Base-by-base conservation (phyloP, 2,329 filamentous ascomycete genomes). In the Colletotrichum lupini region DNA sequence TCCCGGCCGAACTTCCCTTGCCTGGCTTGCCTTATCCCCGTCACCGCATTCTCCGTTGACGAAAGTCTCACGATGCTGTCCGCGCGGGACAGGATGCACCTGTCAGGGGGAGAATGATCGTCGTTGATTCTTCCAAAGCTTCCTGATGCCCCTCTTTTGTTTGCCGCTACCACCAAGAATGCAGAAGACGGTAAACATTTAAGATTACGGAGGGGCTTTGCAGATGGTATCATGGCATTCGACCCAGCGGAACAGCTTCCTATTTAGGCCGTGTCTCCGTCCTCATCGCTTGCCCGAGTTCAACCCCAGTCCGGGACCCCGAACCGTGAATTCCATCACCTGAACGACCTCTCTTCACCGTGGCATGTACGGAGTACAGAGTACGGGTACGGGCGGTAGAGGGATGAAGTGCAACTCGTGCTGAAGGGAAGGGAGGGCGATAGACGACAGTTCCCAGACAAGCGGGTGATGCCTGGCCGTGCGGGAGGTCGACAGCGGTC, bases 361-460 rank as follows among this genome's bases (percentile, higher is more conserved):
- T 49, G 42, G 58, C 62, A 42, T 19, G 37, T 42, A 42, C 37
- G 32, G 32, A 35, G 11, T 42, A 6, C 37, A 35, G 32, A 35
- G 37, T 8, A 42, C 37, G 16, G 37, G 16, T 57, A 53, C 55
- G 49, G 42, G 69, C 58, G 26, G 70, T 30, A 77, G 77, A 78
- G 76, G 42, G 16, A 9, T n/a, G 16, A 8, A 49, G 42, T 19
- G 78, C 78, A 62, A 76, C 72, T 68, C 72, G 73, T 35, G 11
- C 32, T 35, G 9, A 35, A 73, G 74, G 62, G 74, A 63, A 52
- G 55, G 49, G 66, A 52, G 55, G 42, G 6, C n/a, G 53, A 53
- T 72, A 30, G 28, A 53, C 76, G 37, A 56, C 67, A 66, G 78
- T 80, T 81, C 79, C 77, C 68, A 76, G 77, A 73, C 67, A 70